Evolutionary conservation across 306 rosid species (phyloP).

Genomic region (Cucurbita ficifolia): DNA sequence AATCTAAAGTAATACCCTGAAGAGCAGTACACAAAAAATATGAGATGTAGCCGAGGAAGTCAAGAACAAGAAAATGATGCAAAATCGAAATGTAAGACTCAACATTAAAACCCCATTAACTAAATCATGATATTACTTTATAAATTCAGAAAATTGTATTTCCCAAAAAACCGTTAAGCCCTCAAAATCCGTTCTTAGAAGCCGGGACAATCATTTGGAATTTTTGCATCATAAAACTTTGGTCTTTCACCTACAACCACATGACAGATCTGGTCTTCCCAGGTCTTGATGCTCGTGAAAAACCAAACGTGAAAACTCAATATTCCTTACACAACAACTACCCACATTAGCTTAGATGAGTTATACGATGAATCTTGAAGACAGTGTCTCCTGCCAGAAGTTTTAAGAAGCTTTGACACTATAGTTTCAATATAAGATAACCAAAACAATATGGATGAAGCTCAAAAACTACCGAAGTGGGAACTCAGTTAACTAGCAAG

Average conservation of each 20-base stretch:
- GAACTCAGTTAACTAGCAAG: background rate
- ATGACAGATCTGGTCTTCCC: background rate
- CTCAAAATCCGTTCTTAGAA: background rate
- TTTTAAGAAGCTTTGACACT: background rate
- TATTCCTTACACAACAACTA: background rate
- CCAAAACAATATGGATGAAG: background rate
- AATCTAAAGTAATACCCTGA: constrained; percentile 13
- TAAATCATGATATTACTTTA: background rate
- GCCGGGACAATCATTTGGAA: background rate
- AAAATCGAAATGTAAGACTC: too few species aligned
- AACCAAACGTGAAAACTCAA: background rate
- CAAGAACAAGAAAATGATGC: background rate
- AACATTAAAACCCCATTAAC: background rate
- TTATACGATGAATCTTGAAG: background rate
- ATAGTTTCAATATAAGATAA: background rate
- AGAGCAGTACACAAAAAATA: background rate
- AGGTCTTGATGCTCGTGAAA: background rate
- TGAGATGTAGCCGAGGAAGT: background rate
- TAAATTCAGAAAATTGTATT: background rate
- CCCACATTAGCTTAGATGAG: background rate
- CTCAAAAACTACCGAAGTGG: background rate
- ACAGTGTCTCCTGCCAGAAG: constrained; percentile 1
- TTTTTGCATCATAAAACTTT: background rate
- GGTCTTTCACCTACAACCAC: background rate
- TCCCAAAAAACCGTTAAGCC: background rate